Evolutionary conservation across 495 filamentous ascomycete species (phyloP), one percentile per base, ranked within the genome.

Genomic region (Amniculicola lignicola): DNA sequence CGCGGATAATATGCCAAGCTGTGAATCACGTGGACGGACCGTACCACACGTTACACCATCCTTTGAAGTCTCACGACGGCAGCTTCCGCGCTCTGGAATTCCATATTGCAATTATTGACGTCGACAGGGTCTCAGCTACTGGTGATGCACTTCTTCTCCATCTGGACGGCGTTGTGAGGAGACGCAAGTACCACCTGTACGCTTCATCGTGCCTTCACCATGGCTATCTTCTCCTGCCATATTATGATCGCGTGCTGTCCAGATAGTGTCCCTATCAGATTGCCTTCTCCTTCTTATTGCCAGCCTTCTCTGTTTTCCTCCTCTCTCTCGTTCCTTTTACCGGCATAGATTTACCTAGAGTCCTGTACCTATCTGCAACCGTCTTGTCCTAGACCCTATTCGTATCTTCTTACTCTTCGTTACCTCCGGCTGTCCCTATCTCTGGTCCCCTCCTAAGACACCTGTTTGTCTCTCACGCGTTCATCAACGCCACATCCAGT

Each of bases 381-480:
- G 24, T 45, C 46, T n/a, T 44, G 35, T 58, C 39, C 54, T 51
- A 58, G 19, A 22, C 27, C 54, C 54, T 51, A 58, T 35, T 14
- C 23, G 1, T 41, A 7, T 43, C 27, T 35, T 51, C 3, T 42
- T 27, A 37, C 40, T 18, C 16, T 12, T 29, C 36, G 4, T 41
- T 57, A 46, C 51, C 44, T 42, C n/a, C n/a, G 16, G 23, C 15
- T 9, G 22, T 36, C 31, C 41, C 48, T 49, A n/a, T 41, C 23
- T 14, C 35, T 33, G 10, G 5, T 19, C 29, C 35, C 16, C 56
- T 40, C 23, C 19, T 36, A 50, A 10, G 43, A 50, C 27, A 25
- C n/a, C 42, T 25, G 6, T 21, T 16, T 57, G 52, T 57, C 25
- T 57, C 24, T 25, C 22, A 50, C 53, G 53, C 46, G 25, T 46